Evolutionary conservation across 345 rosid species (phyloP).

Genomic region (Eucalyptus caleyi): DNA sequence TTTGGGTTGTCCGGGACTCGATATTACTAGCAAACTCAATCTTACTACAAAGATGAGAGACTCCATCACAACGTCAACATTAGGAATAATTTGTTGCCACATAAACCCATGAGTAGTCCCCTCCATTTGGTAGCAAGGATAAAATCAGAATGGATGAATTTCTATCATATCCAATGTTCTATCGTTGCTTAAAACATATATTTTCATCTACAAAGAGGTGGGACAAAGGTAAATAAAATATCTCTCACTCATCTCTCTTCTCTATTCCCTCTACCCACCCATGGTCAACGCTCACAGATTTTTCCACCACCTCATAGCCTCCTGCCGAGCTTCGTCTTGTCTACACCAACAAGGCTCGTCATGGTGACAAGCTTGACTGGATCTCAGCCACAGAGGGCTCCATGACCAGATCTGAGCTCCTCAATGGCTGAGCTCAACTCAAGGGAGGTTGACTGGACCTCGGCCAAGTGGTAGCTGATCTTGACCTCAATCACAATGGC

Average conservation of each 20-base stretch:
- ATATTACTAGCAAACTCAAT: background rate
- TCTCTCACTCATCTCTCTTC: background rate
- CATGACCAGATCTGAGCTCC: background rate
- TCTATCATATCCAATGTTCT: background rate
- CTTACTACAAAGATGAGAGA: background rate
- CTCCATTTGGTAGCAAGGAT: background rate
- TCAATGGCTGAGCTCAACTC: background rate
- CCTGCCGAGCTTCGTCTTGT: background rate
- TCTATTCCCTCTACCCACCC: background rate
- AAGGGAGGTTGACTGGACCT: background rate
- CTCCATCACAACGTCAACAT: background rate
- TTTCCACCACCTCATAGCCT: background rate
- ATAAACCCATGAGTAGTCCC: background rate
- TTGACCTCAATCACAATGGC: background rate
- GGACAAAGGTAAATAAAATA: background rate
- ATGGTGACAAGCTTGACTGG: background rate
- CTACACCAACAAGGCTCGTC: background rate
- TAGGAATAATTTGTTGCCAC: background rate
- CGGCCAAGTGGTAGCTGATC: background rate
- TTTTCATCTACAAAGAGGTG: fast-evolving
- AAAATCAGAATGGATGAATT: background rate
- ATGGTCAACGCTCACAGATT: background rate
- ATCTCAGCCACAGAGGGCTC: background rate
- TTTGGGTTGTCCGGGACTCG: no score
- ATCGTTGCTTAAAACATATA: no score